These are phyloP conservation scores for Diaporthe amygdali DNA, from an alignment of 2,329 filamentous ascomycete species.

Conservation along the genomic window DNA sequence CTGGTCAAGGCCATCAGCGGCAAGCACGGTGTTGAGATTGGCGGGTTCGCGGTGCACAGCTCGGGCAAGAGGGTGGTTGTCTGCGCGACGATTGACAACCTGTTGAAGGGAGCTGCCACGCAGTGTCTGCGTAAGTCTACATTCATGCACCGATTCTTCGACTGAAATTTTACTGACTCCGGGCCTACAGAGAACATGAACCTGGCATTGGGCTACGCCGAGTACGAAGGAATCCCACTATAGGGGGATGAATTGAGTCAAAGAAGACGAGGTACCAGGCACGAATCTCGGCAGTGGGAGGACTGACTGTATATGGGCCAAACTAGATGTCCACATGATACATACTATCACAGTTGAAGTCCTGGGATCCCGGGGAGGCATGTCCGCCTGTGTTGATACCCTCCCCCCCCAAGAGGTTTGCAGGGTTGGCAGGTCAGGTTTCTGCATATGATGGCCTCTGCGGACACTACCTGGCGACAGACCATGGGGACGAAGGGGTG, in stretches of 20 bases:
- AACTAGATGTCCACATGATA: neutral
- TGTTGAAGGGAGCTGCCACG: conserved; percentile 90
- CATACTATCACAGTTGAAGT: neutral
- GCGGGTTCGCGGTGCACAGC: conserved; percentile 91
- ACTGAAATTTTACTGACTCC: conserved; percentile 4
- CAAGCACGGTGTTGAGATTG: conserved; percentile 91
- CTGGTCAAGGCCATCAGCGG: conserved; percentile 83
- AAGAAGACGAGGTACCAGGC: neutral
- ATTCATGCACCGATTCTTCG: conserved; percentile 19
- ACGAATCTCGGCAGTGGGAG: neutral
- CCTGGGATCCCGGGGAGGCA: too few relatives aligned
- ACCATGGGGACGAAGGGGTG: neutral
- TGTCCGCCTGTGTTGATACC: neutral
- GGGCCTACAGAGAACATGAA: conserved; percentile 81
- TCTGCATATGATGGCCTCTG: neutral
- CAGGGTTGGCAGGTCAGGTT: neutral
- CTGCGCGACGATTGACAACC: conserved; percentile 91
- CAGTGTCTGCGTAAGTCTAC: conserved; percentile 84
- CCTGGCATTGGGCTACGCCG: conserved; percentile 83
- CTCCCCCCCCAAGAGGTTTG: too few relatives aligned
- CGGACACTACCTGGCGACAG: neutral
- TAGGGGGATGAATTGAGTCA: conserved; percentile 28
- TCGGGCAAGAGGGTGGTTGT: conserved; percentile 92
- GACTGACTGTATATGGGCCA: neutral
- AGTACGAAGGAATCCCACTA: conserved; percentile 85